phyloP scores from a whole-genome alignment of 805 yeast genomes.

The Kodamaea jinghongensis region DNA sequence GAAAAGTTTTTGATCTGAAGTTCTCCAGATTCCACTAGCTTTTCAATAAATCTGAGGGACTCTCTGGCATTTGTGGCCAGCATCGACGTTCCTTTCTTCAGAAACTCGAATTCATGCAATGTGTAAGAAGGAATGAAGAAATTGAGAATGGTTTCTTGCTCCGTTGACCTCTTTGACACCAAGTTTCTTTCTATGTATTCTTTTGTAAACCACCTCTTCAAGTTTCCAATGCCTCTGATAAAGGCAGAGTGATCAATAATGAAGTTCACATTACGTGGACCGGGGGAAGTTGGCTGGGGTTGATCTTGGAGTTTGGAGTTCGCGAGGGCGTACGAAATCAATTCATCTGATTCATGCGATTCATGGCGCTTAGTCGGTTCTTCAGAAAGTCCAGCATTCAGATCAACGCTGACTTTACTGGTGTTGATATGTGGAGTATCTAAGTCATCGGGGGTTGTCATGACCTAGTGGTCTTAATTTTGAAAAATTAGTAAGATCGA shows the following conservation, averaged over 20 bases:
- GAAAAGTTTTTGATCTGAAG: slow-evolving; percentile 6
- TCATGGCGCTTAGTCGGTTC: background rate
- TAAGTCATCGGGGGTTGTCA: no score
- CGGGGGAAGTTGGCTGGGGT: background rate
- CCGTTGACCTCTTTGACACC: slow-evolving; percentile 10
- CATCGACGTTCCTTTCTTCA: slow-evolving; percentile 47
- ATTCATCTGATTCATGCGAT: slow-evolving; percentile 4
- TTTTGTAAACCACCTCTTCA: slow-evolving; percentile 58
- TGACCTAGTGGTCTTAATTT: background rate
- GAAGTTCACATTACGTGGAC: slow-evolving; percentile 28
- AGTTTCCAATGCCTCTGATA: slow-evolving; percentile 65
- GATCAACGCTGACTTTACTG: no score
- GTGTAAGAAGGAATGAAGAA: slow-evolving; percentile 53
- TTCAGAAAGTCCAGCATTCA: no score
- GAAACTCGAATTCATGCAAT: slow-evolving; percentile 22
- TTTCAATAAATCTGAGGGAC: slow-evolving; percentile 60
- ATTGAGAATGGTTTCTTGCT: slow-evolving; percentile 25
- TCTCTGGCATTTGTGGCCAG: slow-evolving; percentile 65
- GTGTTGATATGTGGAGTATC: background rate
- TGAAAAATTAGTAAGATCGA: no score
- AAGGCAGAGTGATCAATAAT: slow-evolving; percentile 68
- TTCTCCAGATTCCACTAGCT: slow-evolving; percentile 26
- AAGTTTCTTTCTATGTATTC: slow-evolving; percentile 28
- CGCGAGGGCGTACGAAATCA: slow-evolving; percentile 1
- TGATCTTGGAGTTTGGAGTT: background rate